phyloP scores from a whole-genome alignment of 1,139 yeast genomes.

The Blastobotrys petasosporus region DNA sequence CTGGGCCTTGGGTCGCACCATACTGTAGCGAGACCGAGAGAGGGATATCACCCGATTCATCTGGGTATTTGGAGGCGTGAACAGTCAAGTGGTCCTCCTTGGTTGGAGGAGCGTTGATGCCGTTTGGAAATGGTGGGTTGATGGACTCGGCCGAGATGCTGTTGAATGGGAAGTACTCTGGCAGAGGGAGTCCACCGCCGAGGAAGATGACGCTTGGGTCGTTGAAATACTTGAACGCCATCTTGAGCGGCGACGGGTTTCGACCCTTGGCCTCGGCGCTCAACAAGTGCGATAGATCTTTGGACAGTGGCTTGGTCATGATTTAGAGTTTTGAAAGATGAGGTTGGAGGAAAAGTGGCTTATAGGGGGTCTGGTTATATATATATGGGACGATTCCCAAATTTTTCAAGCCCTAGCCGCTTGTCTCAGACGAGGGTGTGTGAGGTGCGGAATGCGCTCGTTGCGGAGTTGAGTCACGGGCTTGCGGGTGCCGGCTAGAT shows the following conservation, averaged over 20 bases:
- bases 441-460: too few species aligned
- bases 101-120: conserved; percentile 63
- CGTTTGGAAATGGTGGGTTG: conserved; percentile 65
- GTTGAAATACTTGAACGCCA: conserved; percentile 69
- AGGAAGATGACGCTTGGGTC: conserved; percentile 77
- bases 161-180: conserved; percentile 90
- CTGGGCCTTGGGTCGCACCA: conserved; percentile 77
- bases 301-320: conserved; percentile 36
- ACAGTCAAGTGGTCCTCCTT: conserved; percentile 43
- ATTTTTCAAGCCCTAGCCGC: too few species aligned
- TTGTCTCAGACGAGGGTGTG: too few species aligned
- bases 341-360: not conserved
- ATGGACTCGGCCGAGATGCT: conserved; percentile 64
- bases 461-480: too few species aligned
- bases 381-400: too few species aligned
- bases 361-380: too few species aligned
- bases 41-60: conserved; percentile 54
- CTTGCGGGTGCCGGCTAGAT: too few species aligned
- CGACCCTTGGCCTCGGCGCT: conserved; percentile 77
- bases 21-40: conserved; percentile 85
- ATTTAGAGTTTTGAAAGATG: not conserved
- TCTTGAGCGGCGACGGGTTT: conserved; percentile 72
- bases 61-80: conserved; percentile 40
- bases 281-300: conserved; percentile 68
- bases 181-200: conserved; percentile 92